phyloP scores from a whole-genome alignment of 2,329 filamentous ascomycete genomes.

The Cladosporium phlei region DNA sequence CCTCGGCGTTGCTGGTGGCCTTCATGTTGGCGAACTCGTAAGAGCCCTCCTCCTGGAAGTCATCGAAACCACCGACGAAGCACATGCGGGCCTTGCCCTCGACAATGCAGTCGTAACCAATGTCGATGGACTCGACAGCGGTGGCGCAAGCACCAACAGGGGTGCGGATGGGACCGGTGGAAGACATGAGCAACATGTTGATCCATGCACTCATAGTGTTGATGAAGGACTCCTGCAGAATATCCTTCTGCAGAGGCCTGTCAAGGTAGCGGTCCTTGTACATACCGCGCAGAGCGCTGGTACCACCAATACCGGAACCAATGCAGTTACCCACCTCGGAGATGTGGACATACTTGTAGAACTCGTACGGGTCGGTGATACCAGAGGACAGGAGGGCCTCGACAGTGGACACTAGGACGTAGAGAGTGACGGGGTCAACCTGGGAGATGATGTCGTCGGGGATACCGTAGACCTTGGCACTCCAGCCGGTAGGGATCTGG shows the following conservation, averaged over 20 bases:
- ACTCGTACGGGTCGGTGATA: constrained; percentile 98
- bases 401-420: constrained; percentile 86
- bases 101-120: constrained; percentile 96
- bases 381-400: constrained; percentile 87
- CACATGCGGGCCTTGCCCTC: constrained; percentile 97
- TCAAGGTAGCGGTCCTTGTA: constrained; percentile 97
- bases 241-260: constrained; percentile 96
- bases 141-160: constrained; percentile 97
- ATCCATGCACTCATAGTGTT: constrained; percentile 99
- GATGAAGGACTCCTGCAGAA: constrained; percentile 98
- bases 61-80: constrained; percentile 97
- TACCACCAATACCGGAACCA: constrained; percentile 96
- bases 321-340: constrained; percentile 98
- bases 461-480: constrained; percentile 91
- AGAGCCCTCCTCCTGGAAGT: constrained; percentile 98
- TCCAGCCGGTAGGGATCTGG: constrained; percentile 95
- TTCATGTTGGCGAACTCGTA: constrained; percentile 99
- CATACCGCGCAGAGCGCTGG: constrained; percentile 88
- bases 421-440: constrained; percentile 93
- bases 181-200: constrained; percentile 96
- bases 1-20: constrained; percentile 94
- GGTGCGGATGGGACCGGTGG: constrained; percentile 96
- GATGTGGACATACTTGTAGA: constrained; percentile 98
- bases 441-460: constrained; percentile 97
- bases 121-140: constrained; percentile 93